Conservation (phyloP, 1,284 basidiomycete genomes). For the Coniophora puteana region DNA sequence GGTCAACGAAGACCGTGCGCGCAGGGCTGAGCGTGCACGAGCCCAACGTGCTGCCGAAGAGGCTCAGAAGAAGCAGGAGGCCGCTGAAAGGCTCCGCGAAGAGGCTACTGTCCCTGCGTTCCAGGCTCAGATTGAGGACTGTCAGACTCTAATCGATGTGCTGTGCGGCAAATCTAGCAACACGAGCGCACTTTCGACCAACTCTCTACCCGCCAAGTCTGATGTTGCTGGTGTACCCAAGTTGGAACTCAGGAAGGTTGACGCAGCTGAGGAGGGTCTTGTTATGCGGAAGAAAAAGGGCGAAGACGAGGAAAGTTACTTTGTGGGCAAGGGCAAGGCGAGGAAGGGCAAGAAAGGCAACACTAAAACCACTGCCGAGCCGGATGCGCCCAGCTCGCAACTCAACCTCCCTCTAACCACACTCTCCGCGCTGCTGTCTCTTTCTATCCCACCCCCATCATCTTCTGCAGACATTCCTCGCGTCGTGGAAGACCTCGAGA, state of each 20-base stretch:
- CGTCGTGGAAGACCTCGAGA: conserved; percentile 87
- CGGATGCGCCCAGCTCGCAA: conserved; percentile 39
- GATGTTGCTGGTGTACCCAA: conserved; percentile 74
- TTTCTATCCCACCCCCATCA: conserved; percentile 90
- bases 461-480: conserved; percentile 78
- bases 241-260: conserved; percentile 84
- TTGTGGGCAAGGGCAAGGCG: conserved; percentile 74
- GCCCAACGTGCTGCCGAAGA: conserved; percentile 85
- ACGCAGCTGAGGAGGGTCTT: conserved; percentile 65
- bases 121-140: conserved; percentile 95
- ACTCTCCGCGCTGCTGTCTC: conserved; percentile 80
- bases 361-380: conserved; percentile 36
- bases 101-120: conserved; percentile 91
- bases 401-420: conserved; percentile 86
- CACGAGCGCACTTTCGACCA: conserved; percentile 47
- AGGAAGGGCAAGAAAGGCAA: conserved; percentile 68
- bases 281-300: conserved; percentile 91
- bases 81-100: conserved; percentile 81
- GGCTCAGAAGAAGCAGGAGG: conserved; percentile 77
- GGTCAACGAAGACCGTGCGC: conserved; percentile 80
- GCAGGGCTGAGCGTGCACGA: conserved; percentile 77
- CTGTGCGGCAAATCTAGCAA: conserved; percentile 75
- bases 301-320: conserved; percentile 82
- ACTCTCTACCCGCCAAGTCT: conserved; percentile 34
- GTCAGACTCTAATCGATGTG: conserved; percentile 89